Evolutionary conservation across 148 eudicot species (phyloP).

Genomic region (Camellia japonica): DNA sequence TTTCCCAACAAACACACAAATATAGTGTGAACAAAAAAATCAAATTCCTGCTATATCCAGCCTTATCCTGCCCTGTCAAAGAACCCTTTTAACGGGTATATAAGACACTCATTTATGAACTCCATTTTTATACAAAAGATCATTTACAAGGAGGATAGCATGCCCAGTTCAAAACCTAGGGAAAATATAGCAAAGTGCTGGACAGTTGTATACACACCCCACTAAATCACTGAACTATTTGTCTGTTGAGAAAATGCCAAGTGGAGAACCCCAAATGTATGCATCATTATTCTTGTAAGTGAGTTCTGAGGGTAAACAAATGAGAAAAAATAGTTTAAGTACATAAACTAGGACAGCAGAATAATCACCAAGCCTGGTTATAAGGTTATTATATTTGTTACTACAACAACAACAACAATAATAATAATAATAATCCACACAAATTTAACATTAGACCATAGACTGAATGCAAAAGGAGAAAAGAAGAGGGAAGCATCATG

Average conservation of each 20-base stretch:
- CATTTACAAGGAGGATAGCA: background rate
- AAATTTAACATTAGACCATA: background rate
- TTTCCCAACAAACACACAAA: background rate
- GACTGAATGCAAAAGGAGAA: background rate
- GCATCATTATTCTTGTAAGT: background rate
- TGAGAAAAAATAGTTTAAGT: background rate
- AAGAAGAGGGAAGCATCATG: background rate
- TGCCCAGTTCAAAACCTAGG: background rate
- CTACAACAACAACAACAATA: background rate
- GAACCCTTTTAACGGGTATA: background rate
- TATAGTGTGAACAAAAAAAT: background rate
- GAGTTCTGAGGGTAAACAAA: background rate
- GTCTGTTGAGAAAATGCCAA: conserved; percentile 1
- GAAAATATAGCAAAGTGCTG: background rate
- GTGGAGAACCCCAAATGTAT: background rate
- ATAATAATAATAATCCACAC: background rate
- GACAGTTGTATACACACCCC: background rate
- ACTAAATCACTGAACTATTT: background rate
- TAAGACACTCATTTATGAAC: background rate
- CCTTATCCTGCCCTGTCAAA: background rate
- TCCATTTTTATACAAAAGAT: background rate
- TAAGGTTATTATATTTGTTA: background rate
- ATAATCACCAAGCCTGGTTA: background rate
- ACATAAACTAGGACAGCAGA: background rate
- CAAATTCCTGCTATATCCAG: background rate